Conservation (phyloP, 371 early-diverging fungal species). For the Choanephora cucurbitarum region DNA sequence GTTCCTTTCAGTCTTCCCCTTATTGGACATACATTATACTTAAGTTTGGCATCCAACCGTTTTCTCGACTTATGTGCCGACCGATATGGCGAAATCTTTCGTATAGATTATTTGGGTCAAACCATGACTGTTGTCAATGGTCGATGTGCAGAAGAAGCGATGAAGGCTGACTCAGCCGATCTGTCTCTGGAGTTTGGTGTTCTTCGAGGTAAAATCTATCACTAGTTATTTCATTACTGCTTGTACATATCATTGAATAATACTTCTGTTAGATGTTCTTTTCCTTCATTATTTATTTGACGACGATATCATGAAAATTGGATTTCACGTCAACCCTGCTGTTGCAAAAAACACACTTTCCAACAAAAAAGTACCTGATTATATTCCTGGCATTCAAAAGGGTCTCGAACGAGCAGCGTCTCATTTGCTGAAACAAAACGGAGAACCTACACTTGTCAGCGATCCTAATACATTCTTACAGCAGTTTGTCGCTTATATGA, state of each 20-base stretch:
- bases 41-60: slow-evolving; percentile 17
- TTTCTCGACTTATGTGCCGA: slow-evolving; percentile 41
- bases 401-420: slow-evolving; percentile 28
- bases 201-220: slow-evolving; percentile 26
- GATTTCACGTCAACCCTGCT: slow-evolving; percentile 30
- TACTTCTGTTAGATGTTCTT: slow-evolving; percentile 29
- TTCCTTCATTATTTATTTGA: slow-evolving; percentile 35
- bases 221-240: neutral
- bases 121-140: slow-evolving; percentile 30
- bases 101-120: slow-evolving; percentile 24
- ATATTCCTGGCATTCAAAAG: slow-evolving; percentile 23
- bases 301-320: slow-evolving; percentile 27
- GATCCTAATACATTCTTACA: slow-evolving; percentile 30
- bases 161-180: slow-evolving; percentile 26
- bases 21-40: slow-evolving; percentile 37
- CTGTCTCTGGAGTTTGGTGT: slow-evolving; percentile 37
- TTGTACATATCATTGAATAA: too few species aligned
- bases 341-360: slow-evolving; percentile 28
- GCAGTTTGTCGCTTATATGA: slow-evolving; percentile 41
- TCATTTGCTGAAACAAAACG: slow-evolving; percentile 14
- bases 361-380: slow-evolving; percentile 14
- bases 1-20: slow-evolving; percentile 37
- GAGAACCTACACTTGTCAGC: slow-evolving; percentile 4
- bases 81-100: slow-evolving; percentile 39
- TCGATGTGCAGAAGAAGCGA: slow-evolving; percentile 29